Percentiles rank a stretch among this genome's conserved stretches.
Evolutionary conservation across 768 basidiomycete genomes (phyloP).

Genomic region (Suillus discolor): DNA sequence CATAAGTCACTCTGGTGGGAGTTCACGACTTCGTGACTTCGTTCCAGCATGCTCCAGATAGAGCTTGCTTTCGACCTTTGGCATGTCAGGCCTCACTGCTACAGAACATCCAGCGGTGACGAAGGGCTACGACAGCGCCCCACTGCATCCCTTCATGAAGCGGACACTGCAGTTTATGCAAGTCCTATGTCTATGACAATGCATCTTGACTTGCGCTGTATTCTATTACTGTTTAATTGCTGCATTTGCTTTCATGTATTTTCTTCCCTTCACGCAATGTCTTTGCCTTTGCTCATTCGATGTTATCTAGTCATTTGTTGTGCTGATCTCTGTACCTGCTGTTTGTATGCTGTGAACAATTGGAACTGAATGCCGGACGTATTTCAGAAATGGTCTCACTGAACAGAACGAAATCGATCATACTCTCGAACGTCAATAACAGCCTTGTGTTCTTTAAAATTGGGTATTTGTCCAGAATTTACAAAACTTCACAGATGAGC

Average conservation of each 20-base stretch:
- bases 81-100: slow-evolving; percentile 13
- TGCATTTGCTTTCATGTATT: background rate
- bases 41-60: background rate
- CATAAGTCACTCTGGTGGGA: background rate
- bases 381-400: background rate
- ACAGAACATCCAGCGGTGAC: slow-evolving; percentile 7
- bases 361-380: background rate
- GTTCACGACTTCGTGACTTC: background rate
- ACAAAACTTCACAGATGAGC: background rate
- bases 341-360: background rate
- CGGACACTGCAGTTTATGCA: too few species aligned
- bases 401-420: background rate
- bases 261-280: background rate
- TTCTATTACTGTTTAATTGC: background rate
- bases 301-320: background rate
- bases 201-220: slow-evolving; percentile 9
- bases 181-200: background rate
- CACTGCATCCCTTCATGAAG: background rate
- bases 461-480: background rate
- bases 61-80: background rate
- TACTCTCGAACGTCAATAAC: background rate
- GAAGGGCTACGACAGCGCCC: background rate
- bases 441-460: background rate
- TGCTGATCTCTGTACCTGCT: background rate
- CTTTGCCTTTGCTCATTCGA: background rate